These are phyloP conservation scores for Triangularia verruculosa DNA, from an alignment of 2,329 filamentous ascomycete species.

Conservation along the genomic window DNA sequence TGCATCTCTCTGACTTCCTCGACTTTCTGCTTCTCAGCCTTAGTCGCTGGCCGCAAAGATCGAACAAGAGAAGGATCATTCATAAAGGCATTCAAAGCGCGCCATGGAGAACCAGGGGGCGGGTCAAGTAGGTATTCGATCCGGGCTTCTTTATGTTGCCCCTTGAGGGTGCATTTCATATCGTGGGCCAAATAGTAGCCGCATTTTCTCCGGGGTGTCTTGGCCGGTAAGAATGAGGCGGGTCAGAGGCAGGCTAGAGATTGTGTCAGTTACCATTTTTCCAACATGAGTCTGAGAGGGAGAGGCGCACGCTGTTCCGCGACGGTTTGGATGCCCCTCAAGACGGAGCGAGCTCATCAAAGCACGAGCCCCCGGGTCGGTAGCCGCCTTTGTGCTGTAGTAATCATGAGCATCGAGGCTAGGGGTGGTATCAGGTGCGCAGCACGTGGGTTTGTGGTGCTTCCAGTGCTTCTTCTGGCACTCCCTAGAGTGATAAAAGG, in stretches of 20 bases:
- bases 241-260: conserved; percentile 10
- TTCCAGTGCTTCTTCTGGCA: conserved; percentile 16
- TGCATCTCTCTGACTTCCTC: background rate
- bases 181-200: conserved; percentile 12
- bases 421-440: background rate
- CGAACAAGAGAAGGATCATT: background rate
- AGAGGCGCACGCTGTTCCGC: background rate
- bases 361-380: conserved; percentile 11
- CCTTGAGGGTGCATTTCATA: background rate
- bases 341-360: conserved; percentile 11
- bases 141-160: conserved; percentile 4
- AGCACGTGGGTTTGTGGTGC: conserved; percentile 8
- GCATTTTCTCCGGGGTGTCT: conserved; percentile 16
- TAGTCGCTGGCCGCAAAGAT: background rate
- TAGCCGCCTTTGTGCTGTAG: conserved; percentile 5
- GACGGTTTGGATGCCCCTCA: background rate
- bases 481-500: conserved; percentile 12
- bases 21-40: background rate
- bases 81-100: background rate
- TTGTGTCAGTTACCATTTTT: conserved; percentile 4
- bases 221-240: conserved; percentile 15
- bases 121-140: conserved; percentile 12
- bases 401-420: conserved; percentile 9
- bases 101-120: conserved; percentile 10
- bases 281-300: background rate